Conservation (phyloP, 371 early-diverging fungal species). For the Mucor circinelloides region DNA sequence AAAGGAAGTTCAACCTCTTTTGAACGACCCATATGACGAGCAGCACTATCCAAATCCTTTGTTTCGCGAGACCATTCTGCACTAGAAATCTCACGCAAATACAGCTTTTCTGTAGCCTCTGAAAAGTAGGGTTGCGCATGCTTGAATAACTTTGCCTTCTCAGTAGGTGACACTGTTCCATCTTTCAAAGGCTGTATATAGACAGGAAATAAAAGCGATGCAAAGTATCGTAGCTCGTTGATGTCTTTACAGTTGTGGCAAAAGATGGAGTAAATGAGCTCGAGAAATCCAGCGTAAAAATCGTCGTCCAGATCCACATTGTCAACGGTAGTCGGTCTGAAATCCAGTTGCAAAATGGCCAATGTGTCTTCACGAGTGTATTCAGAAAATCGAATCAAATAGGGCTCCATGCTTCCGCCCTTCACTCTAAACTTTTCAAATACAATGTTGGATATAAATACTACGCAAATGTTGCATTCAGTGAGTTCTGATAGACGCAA, state of each 20-base stretch:
- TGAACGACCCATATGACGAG: background rate
- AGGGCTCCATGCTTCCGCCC: slow-evolving; percentile 68
- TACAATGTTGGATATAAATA: slow-evolving; percentile 72
- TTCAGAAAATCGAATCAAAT: slow-evolving; percentile 68
- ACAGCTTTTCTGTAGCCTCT: slow-evolving; percentile 79
- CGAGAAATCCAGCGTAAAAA: slow-evolving; percentile 69
- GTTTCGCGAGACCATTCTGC: slow-evolving; percentile 74
- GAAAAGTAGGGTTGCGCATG: slow-evolving; percentile 77
- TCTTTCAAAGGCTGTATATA: slow-evolving; percentile 79
- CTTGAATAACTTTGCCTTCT: slow-evolving; percentile 71
- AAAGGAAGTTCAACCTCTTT: slow-evolving; percentile 64
- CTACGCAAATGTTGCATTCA: slow-evolving; percentile 62
- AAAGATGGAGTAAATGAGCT: slow-evolving; percentile 77
- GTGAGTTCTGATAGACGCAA: slow-evolving; percentile 74
- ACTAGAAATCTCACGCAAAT: slow-evolving; percentile 83
- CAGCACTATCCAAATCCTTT: background rate
- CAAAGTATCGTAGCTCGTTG: slow-evolving; percentile 83
- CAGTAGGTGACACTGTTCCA: slow-evolving; percentile 65
- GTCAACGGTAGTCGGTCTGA: slow-evolving; percentile 41
- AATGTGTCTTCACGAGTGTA: slow-evolving; percentile 74
- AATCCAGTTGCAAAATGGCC: slow-evolving; percentile 71
- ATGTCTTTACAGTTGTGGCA: slow-evolving; percentile 79
- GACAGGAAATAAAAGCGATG: slow-evolving; percentile 76
- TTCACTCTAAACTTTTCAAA: slow-evolving; percentile 82
- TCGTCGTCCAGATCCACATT: slow-evolving; percentile 50